A percentile compares a stretch with the other conserved stretches of the same genome.
These are phyloP conservation scores for Trichoderma asperellum DNA, from an alignment of 2,329 filamentous ascomycete species.

Conservation along the genomic window DNA sequence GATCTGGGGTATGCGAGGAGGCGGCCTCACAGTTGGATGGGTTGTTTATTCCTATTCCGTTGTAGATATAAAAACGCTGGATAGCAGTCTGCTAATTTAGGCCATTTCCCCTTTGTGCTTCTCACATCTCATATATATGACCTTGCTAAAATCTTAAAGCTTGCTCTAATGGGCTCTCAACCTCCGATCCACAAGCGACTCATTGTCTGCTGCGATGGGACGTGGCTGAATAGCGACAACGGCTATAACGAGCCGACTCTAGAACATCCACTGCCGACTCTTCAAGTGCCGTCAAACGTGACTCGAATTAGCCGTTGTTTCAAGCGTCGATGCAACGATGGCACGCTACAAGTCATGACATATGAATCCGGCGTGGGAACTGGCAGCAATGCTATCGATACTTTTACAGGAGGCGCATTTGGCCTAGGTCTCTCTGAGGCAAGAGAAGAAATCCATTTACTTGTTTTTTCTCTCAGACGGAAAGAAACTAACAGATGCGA, in stretches of 20 bases:
- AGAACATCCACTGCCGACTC: constrained; percentile 43
- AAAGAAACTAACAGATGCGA: neutral
- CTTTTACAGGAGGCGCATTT: constrained; percentile 58
- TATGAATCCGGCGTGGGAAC: constrained; percentile 66
- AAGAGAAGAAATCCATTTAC: constrained; percentile 25
- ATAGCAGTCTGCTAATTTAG: neutral
- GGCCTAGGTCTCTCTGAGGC: constrained; percentile 59
- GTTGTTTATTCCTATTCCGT: neutral
- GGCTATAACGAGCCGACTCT: constrained; percentile 49
- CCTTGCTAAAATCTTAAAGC: neutral
- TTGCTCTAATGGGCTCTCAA: constrained; percentile 6
- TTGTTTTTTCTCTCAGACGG: neutral
- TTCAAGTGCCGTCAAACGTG: constrained; percentile 62
- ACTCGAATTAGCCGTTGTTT: constrained; percentile 63
- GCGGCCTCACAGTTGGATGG: constrained; percentile 3
- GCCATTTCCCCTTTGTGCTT: neutral
- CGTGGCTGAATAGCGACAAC: constrained; percentile 58
- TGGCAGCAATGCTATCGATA: constrained; percentile 53
- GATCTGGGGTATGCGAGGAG: constrained; percentile 3
- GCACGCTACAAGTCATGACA: constrained; percentile 60
- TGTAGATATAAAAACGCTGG: neutral
- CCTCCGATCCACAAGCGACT: constrained; percentile 47
- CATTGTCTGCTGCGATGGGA: constrained; percentile 58
- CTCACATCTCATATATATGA: neutral
- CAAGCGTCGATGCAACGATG: constrained; percentile 54